A percentile compares a stretch with the other conserved stretches of the same genome.
Evolutionary conservation across 495 filamentous ascomycete genomes (phyloP).

Genomic region (Aspergillus taichungensis): DNA sequence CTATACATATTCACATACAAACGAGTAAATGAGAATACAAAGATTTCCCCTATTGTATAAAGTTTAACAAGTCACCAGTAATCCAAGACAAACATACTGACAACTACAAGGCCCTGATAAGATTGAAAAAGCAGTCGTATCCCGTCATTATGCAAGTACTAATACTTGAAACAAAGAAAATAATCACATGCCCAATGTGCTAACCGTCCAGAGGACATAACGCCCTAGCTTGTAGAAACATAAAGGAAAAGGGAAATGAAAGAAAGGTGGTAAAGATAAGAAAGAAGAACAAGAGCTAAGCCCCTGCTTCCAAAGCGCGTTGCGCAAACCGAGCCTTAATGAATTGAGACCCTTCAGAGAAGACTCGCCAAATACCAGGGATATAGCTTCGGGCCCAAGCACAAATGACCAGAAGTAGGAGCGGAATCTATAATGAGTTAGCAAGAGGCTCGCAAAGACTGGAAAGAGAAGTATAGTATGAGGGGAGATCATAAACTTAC

Average conservation of each 20-base stretch:
- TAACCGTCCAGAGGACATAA: conserved; percentile 17
- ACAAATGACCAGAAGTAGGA: conserved; percentile 53
- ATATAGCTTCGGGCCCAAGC: conserved; percentile 56
- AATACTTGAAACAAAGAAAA: conserved; percentile 14
- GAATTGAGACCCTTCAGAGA: conserved; percentile 38
- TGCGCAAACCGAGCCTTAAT: conserved; percentile 35
- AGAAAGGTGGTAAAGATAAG: conserved; percentile 8
- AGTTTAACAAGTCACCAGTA: too few species aligned
- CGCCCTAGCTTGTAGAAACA: conserved; percentile 16
- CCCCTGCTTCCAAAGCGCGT: conserved; percentile 30
- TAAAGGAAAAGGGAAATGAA: conserved; percentile 10
- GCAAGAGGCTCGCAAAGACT: conserved; percentile 2
- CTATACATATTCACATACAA: too few species aligned
- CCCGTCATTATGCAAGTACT: conserved; percentile 31
- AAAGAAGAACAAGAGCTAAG: conserved; percentile 16
- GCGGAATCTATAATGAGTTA: conserved; percentile 26
- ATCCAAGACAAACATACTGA: not conserved
- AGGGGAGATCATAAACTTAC: conserved; percentile 39
- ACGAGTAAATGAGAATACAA: too few species aligned
- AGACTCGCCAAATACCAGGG: conserved; percentile 42
- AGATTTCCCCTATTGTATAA: too few species aligned
- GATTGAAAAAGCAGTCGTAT: conserved; percentile 24
- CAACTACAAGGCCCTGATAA: conserved; percentile 1
- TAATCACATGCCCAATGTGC: conserved; percentile 8
- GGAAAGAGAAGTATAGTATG: not conserved